phyloP scores from a whole-genome alignment of 257 asterid genomes.

The Nicotiana sylvestris region DNA sequence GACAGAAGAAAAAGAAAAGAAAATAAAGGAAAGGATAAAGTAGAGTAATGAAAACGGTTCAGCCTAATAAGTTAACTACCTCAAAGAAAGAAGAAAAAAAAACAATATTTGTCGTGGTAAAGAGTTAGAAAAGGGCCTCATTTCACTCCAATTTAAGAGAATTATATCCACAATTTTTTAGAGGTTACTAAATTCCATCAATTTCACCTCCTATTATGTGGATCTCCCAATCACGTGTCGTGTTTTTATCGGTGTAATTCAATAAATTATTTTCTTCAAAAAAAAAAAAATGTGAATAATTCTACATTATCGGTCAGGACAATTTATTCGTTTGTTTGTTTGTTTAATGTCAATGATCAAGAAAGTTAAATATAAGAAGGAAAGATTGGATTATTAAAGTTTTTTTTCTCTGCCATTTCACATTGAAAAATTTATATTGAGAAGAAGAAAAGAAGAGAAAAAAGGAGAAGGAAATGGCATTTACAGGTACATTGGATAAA shows the following conservation, averaged over 20 bases:
- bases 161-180: slow-evolving; percentile 23
- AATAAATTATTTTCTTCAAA: not conserved
- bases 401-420: not conserved
- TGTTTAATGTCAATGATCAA: slow-evolving; percentile 28
- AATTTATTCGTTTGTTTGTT: slow-evolving; percentile 12
- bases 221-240: slow-evolving; percentile 61
- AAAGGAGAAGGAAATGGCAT: slow-evolving; percentile 21
- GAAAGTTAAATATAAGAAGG: slow-evolving; percentile 17
- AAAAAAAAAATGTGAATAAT: not conserved
- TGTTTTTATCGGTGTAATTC: slow-evolving; percentile 18
- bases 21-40: not conserved
- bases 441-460: not conserved
- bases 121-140: slow-evolving; percentile 23
- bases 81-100: not conserved
- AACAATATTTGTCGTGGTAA: not conserved
- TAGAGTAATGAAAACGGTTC: not conserved
- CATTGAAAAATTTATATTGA: not conserved
- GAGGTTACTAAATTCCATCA: slow-evolving; percentile 26
- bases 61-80: not conserved
- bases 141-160: slow-evolving; percentile 42
- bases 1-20: not conserved
- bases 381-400: not conserved
- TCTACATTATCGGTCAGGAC: slow-evolving; percentile 11
- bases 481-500: slow-evolving; percentile 49
- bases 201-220: slow-evolving; percentile 28